phyloP scores from a whole-genome alignment of 495 filamentous ascomycete genomes.

The Aspergillus affinis region DNA sequence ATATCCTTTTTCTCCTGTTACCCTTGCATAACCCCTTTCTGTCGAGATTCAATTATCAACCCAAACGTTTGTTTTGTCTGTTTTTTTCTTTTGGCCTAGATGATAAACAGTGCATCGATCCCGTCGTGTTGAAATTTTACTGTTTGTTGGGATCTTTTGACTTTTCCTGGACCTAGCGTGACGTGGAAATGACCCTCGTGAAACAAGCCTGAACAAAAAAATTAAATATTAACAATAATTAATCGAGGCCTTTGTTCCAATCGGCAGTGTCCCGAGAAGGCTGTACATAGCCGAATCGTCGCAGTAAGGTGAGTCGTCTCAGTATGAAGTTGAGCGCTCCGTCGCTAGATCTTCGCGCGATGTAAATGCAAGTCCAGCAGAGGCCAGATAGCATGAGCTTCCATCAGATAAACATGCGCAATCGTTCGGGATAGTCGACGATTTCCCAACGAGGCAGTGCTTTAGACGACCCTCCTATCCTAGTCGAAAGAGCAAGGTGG shows the following conservation, averaged over 20 bases:
- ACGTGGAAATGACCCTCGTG: constrained; percentile 13
- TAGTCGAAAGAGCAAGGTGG: not conserved
- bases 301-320: not conserved
- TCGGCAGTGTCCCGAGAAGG: not conserved
- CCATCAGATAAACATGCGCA: not conserved
- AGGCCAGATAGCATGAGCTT: not conserved
- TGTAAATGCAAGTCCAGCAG: not conserved
- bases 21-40: constrained; percentile 29
- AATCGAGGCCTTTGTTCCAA: not conserved
- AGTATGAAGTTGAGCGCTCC: not conserved
- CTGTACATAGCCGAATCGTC: not conserved
- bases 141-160: constrained; percentile 2
- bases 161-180: constrained; percentile 7
- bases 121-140: not conserved
- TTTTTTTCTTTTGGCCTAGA: constrained; percentile 16
- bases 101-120: constrained; percentile 12
- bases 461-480: not conserved
- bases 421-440: not conserved
- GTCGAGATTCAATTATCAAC: constrained; percentile 2
- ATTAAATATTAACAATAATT: constrained; percentile 5
- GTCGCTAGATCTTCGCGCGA: not conserved
- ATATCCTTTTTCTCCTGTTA: constrained; percentile 33
- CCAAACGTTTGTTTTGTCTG: not conserved
- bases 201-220: not conserved
- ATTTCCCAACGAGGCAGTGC: not conserved